phyloP scores from a whole-genome alignment of 345 rosid genomes.

The Syzygium oleosum region DNA sequence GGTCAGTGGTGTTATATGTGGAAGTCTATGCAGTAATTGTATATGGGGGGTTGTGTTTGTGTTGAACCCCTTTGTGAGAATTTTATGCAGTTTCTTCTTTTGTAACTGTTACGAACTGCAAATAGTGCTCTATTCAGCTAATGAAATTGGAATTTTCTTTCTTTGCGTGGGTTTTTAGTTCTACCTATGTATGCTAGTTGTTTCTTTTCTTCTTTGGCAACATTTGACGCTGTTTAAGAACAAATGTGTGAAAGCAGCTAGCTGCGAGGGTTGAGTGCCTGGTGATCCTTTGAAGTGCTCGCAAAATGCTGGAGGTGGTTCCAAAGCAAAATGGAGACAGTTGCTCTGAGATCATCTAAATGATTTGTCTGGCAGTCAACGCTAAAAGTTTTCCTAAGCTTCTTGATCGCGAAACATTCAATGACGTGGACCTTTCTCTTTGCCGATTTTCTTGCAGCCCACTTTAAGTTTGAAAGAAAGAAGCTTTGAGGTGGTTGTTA shows the following conservation, averaged over 20 bases:
- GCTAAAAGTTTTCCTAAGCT: background rate
- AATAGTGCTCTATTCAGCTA: background rate
- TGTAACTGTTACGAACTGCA: background rate
- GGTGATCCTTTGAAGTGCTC: background rate
- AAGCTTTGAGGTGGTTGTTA: background rate
- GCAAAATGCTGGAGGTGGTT: background rate
- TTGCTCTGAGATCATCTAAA: background rate
- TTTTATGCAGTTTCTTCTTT: background rate
- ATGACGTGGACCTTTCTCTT: background rate
- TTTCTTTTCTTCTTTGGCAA: background rate
- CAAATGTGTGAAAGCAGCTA: background rate
- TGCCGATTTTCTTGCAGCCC: background rate
- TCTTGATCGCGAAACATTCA: background rate
- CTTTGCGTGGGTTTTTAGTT: background rate
- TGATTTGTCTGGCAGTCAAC: background rate
- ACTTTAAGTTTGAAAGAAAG: background rate
- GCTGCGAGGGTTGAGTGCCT: background rate
- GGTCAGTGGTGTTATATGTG: constrained; percentile 54
- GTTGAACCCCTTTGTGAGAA: background rate
- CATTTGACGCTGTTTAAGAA: background rate
- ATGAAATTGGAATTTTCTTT: background rate
- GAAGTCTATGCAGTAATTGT: background rate
- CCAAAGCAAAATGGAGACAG: background rate
- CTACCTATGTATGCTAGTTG: background rate
- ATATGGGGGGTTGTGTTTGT: background rate